Base-by-base conservation (phyloP, 2,329 filamentous ascomycete genomes). In the Pseudogymnoascus sp. region DNA sequence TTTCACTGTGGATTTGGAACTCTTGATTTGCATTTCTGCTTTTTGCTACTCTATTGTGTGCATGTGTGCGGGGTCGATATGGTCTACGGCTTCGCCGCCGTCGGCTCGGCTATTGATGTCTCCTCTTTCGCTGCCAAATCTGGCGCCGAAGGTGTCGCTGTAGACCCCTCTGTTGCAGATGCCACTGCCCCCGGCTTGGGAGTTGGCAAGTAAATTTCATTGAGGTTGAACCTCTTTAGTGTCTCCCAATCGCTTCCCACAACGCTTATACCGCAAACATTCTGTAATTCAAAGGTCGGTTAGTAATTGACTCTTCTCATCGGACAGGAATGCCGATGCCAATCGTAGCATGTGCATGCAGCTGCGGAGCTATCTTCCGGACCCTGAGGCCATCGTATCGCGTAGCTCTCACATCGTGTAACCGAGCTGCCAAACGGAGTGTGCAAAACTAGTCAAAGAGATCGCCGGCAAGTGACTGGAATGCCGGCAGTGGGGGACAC, bases 251-350 rank as follows among this genome's bases (percentile, higher is more conserved):
- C 84, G 57, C 65, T 65, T 12, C 83, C 80, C 3, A 94, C 87
- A 35, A 94, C 89, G 65, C 88, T 90, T 78, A 94, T 86, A 20
- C 90, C 89, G 69, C 87, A 88, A 39, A 90, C 81, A 61, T 85
- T 86, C 88, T 92, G 67, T 63, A 60, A 64, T 33, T 58, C 36
- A 62, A 54, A 59, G 61, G 63, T 64, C 57, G 64, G 60, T 59
- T 33, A 11, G 43, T 20, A 14, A n/a, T 33, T 33, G 28, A 54
- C 8, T 25, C 25, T 2, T 50, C 25, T n/a, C 35, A 30, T 33
- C 18, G 28, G 12, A 16, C 22, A 57, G 33, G 30, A 62, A 54
- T 58, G 22, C 54, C 47, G 39, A 35, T 47, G 37, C 35, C 60
- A 39, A 63, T 54, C 50, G 22, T 33, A 47, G 57, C 54, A 18